A percentile compares a stretch with the other conserved stretches of the same genome.
Evolutionary conservation across 768 basidiomycete genomes (phyloP).

Genomic region (Exsudoporus frostii): DNA sequence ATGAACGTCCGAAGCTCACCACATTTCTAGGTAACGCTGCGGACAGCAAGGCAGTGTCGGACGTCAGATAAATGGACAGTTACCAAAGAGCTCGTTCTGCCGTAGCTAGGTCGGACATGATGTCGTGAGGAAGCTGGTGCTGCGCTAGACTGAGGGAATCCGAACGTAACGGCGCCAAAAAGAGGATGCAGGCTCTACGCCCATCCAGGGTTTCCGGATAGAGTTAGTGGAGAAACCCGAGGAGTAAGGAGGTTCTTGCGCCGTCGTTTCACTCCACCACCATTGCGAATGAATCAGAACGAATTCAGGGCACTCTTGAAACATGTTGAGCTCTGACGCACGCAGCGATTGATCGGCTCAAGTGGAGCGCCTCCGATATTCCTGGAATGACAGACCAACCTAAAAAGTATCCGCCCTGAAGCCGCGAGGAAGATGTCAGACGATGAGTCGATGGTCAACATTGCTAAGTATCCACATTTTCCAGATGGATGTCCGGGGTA

Average conservation of each 20-base stretch:
- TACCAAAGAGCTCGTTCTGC: background rate
- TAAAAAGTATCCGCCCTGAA: slow-evolving; percentile 1
- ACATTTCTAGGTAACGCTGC: slow-evolving; percentile 1
- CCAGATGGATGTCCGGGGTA: slow-evolving; percentile 11
- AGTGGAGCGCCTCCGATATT: slow-evolving; percentile 1
- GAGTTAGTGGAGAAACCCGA: background rate
- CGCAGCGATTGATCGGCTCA: background rate
- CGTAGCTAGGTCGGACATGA: slow-evolving; percentile 1
- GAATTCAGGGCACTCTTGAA: background rate
- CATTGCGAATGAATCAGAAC: background rate
- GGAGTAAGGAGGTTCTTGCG: background rate
- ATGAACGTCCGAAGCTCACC: slow-evolving; percentile 3
- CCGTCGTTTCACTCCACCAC: background rate
- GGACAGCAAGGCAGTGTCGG: slow-evolving; percentile 15
- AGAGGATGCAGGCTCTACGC: background rate
- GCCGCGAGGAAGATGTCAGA: slow-evolving; percentile 3
- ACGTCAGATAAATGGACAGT: slow-evolving; percentile 4
- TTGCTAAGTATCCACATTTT: slow-evolving; percentile 1
- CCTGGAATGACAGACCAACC: background rate
- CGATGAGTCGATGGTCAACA: background rate
- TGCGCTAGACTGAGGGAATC: background rate
- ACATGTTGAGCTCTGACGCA: slow-evolving; percentile 1
- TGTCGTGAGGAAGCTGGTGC: background rate
- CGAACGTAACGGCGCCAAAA: background rate
- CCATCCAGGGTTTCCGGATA: background rate